Evolutionary conservation across 768 basidiomycete species (phyloP), one percentile per base, ranked within the genome.

Genomic region (Roridomyces roridus): DNA sequence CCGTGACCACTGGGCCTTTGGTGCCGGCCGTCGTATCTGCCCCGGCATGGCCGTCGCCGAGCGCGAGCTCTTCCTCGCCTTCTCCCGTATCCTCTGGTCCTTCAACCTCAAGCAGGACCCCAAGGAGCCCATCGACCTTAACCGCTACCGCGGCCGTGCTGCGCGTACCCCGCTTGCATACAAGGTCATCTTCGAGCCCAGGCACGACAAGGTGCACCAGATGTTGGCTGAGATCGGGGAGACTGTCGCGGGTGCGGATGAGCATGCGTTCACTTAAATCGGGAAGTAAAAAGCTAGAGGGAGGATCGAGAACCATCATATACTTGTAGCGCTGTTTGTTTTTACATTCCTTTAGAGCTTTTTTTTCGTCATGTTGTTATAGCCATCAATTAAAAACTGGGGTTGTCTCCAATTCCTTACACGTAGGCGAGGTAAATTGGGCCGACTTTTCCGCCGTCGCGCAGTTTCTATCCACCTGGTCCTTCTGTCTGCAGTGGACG

Each of bases 1-100:
- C 12, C 63, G 75, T 8, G 75, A 76, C 54, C 73, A 76, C 43
- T 76, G 73, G 73, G 50, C 67, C 10, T 76, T 76, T 44, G 75
- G 75, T 18, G 72, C 70, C 0, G 75, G 74, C 3, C 69, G 71
- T 1, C 60, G 71, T 2, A 68, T 74, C 44, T 75, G 74, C 41
- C 73, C 72, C 0, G 74, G 72, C 6, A 63, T 72, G 14, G 53
- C 60, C 23, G 64, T 73, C n/a, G 74, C 74, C 10, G 74, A 76
- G 43, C 63, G 66, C 2, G 70, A 74, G 57, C 55, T 76, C 17
- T 74, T 63, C 55, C 65, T 76, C 12, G 69, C 72, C 3, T 68
- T 75, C 41, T 71, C 75, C 9, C 70, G 70, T 3, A 60, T 76
- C 29, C 60, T 75, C 18, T 76, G 74, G 75, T 60, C 71, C 3